phyloP scores from a whole-genome alignment of 148 eudicot species.

The Vaccinium myrtillus region DNA sequence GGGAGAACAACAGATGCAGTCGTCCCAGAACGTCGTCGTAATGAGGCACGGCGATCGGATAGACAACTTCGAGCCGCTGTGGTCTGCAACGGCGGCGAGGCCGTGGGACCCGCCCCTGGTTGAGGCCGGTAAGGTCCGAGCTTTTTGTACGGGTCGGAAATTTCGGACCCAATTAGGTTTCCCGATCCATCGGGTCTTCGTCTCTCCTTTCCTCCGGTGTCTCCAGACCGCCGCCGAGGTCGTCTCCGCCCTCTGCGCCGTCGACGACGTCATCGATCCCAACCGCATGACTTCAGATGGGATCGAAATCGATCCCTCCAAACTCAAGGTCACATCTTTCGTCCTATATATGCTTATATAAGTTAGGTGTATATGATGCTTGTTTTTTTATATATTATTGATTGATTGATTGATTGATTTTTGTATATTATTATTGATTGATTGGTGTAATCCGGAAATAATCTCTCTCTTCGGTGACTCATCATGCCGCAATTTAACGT shows the following conservation, averaged over 20 bases:
- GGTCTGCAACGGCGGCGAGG: constrained; percentile 58
- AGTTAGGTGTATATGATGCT: background rate
- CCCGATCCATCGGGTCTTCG: constrained; percentile 71
- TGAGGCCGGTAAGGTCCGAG: constrained; percentile 49
- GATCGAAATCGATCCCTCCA: constrained; percentile 47
- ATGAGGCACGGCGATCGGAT: constrained; percentile 92
- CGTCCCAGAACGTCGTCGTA: constrained; percentile 63
- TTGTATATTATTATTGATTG: background rate
- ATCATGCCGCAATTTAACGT: background rate
- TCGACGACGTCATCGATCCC: constrained; percentile 20
- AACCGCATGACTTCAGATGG: constrained; percentile 26
- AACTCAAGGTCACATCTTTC: constrained; percentile 52
- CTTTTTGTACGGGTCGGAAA: constrained; percentile 50
- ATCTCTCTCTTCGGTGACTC: background rate
- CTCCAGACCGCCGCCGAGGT: constrained; percentile 75
- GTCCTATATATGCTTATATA: background rate
- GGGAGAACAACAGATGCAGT: background rate
- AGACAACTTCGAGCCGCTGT: constrained; percentile 69
- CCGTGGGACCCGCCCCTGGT: constrained; percentile 88
- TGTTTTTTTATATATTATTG: background rate
- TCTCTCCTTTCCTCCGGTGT: constrained; percentile 80
- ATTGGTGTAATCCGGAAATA: background rate
- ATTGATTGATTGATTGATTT: background rate
- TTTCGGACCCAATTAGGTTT: constrained; percentile 44
- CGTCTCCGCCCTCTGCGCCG: constrained; percentile 49